These are phyloP conservation scores for Fomitopsis pulvina DNA, from an alignment of 768 basidiomycete genomes.

Conservation along the genomic window DNA sequence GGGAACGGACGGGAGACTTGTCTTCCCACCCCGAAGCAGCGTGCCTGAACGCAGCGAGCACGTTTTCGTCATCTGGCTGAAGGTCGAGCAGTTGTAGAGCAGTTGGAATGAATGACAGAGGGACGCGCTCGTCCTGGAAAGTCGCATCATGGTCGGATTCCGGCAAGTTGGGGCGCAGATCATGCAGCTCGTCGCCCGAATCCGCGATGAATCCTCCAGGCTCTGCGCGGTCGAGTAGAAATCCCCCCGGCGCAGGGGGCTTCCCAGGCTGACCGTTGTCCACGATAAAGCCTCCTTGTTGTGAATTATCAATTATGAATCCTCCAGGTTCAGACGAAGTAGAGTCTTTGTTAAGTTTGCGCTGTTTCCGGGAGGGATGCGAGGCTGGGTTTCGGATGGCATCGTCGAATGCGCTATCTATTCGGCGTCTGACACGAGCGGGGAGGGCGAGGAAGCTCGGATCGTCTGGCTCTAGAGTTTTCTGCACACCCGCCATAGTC, in stretches of 20 bases:
- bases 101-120: constrained; percentile 48
- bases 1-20: not conserved
- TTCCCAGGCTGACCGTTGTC: not conserved
- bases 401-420: constrained; percentile 47
- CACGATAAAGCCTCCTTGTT: constrained; percentile 7
- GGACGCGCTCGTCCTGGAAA: constrained; percentile 35
- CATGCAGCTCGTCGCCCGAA: too few species aligned
- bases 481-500: too few species aligned
- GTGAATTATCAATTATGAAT: constrained; percentile 17
- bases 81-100: constrained; percentile 62
- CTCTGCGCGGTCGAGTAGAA: constrained; percentile 24
- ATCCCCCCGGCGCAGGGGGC: constrained; percentile 15
- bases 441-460: constrained; percentile 36
- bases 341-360: constrained; percentile 4
- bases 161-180: too few species aligned
- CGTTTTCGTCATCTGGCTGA: constrained; percentile 55
- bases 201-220: constrained; percentile 5
- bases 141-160: too few species aligned
- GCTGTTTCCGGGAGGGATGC: constrained; percentile 12
- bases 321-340: constrained; percentile 20
- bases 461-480: constrained; percentile 8
- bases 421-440: constrained; percentile 32
- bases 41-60: constrained; percentile 66
- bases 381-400: constrained; percentile 9
- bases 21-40: constrained; percentile 68